Evolutionary conservation across 768 basidiomycete genomes (phyloP).

Genomic region (Pleurotus tuber-regium): DNA sequence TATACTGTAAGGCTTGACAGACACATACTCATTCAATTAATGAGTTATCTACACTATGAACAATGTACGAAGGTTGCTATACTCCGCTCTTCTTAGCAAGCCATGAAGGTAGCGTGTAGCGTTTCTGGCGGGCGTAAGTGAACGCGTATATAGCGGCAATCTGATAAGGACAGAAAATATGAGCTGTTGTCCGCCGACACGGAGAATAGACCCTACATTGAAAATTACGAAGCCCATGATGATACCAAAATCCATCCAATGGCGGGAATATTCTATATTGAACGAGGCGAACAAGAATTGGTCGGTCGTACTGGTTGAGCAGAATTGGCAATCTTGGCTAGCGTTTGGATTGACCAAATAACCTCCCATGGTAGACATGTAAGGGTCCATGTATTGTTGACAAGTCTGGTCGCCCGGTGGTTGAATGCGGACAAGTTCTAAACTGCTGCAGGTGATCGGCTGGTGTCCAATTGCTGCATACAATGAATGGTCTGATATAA

Average conservation of each 20-base stretch:
- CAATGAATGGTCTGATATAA: conserved; percentile 26
- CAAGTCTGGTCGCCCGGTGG: conserved; percentile 62
- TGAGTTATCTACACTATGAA: too few relatives aligned
- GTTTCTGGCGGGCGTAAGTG: too few relatives aligned
- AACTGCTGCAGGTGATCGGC: conserved; percentile 49
- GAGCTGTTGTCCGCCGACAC: background rate
- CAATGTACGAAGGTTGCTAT: too few relatives aligned
- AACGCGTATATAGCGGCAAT: conserved; percentile 42
- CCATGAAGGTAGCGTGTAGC: too few relatives aligned
- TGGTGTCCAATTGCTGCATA: conserved; percentile 46
- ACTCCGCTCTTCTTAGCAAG: too few relatives aligned
- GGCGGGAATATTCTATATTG: conserved; percentile 54
- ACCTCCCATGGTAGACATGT: conserved; percentile 51
- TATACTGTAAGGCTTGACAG: too few relatives aligned
- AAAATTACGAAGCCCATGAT: conserved; percentile 45
- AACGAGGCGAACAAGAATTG: conserved; percentile 51
- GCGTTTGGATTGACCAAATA: conserved; percentile 55
- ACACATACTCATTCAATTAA: too few relatives aligned
- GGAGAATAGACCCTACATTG: conserved; percentile 32
- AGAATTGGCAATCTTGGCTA: conserved; percentile 51
- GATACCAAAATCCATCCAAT: conserved; percentile 53
- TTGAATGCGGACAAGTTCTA: conserved; percentile 60
- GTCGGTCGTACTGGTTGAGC: conserved; percentile 50
- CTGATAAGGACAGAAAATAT: conserved; percentile 25
- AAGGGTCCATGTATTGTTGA: conserved; percentile 44